Evolutionary conservation across 2,329 filamentous ascomycete genomes (phyloP).

Genomic region (Pseudocercospora pini-densiflorae): DNA sequence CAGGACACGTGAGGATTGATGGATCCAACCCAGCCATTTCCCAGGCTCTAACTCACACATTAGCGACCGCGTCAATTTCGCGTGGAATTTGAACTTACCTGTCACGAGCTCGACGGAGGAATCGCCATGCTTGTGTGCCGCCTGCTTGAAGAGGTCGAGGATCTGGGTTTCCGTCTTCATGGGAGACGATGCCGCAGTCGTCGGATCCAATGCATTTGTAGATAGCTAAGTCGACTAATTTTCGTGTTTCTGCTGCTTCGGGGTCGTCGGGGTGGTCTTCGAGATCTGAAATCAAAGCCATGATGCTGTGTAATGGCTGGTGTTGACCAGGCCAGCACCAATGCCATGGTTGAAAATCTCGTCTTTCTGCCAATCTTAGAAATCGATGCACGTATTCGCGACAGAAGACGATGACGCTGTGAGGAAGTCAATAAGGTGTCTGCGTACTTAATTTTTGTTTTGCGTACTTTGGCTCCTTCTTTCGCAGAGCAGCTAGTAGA

Average conservation of each 20-base stretch:
- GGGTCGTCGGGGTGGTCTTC: slow-evolving; percentile 29
- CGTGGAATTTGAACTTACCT: slow-evolving; percentile 18
- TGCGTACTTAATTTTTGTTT: no score
- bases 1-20: slow-evolving; percentile 26
- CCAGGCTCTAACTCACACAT: slow-evolving; percentile 24
- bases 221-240: slow-evolving; percentile 29
- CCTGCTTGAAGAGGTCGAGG: slow-evolving; percentile 27
- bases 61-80: slow-evolving; percentile 1
- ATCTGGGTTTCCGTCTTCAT: slow-evolving; percentile 27
- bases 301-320: slow-evolving; percentile 34
- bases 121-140: slow-evolving; percentile 30
- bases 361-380: slow-evolving; percentile 26
- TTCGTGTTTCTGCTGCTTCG: slow-evolving; percentile 27
- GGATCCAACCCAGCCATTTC: slow-evolving; percentile 31
- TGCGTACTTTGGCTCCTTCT: slow-evolving; percentile 30
- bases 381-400: slow-evolving; percentile 31
- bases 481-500: slow-evolving; percentile 21
- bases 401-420: slow-evolving; percentile 29
- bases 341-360: slow-evolving; percentile 33
- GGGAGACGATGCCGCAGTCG: slow-evolving; percentile 27
- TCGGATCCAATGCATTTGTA: slow-evolving; percentile 30
- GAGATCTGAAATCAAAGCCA: slow-evolving; percentile 32
- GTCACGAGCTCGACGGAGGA: slow-evolving; percentile 27
- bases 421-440: slow-evolving; percentile 13
- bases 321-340: slow-evolving; percentile 33